These are phyloP conservation scores for Ophiocytium majus DNA, from an alignment of 352 stramenopile genomes.

Conservation along the genomic window DNA sequence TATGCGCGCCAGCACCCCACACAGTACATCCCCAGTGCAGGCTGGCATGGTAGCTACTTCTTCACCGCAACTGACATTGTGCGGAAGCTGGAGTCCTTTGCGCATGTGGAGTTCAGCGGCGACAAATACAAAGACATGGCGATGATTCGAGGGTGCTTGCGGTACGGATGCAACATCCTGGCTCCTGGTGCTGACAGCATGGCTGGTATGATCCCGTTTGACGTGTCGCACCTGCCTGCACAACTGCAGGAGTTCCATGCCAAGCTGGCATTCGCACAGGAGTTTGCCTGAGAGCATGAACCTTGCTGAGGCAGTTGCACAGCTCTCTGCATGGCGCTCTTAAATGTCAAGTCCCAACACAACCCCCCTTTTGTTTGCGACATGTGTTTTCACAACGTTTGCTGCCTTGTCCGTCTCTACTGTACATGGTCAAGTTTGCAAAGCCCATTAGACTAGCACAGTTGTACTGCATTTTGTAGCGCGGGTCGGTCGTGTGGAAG, in stretches of 20 bases:
- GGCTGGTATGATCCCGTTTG: neutral
- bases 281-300: neutral
- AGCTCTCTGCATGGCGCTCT: no score
- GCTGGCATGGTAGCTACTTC: constrained; percentile 13
- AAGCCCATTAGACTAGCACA: no score
- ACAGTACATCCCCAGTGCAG: neutral
- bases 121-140: neutral
- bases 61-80: neutral
- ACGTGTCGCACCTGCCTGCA: neutral
- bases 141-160: neutral
- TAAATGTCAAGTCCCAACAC: no score
- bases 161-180: neutral
- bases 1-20: neutral
- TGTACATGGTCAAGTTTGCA: no score
- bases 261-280: neutral
- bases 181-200: neutral
- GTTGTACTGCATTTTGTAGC: no score
- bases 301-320: no score
- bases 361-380: no score
- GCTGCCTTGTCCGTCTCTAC: no score
- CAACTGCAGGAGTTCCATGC: neutral
- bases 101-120: neutral
- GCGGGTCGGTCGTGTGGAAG: no score
- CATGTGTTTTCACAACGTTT: no score
- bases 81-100: neutral